Base-by-base conservation (phyloP, 1,139 yeast genomes). In the Taiozyma sp. region DNA sequence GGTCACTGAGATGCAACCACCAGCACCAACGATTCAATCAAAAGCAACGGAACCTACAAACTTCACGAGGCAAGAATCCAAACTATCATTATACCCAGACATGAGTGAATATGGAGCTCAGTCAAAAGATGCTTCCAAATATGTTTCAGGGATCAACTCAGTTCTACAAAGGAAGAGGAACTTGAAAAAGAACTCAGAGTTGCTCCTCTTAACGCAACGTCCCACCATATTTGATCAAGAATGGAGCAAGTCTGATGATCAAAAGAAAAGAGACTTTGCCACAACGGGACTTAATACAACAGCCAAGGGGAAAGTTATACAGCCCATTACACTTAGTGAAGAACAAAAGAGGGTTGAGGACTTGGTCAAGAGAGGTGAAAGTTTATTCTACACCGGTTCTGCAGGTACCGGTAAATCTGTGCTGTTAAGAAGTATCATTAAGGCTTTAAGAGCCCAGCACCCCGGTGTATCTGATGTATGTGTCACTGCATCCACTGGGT, bases 341-440 rank as follows among this genome's bases (percentile, higher is more conserved):
- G 98, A 93, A 63, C 99, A 93, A 67, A 68, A 72, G 47, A 68
- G 73, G 32, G 89, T 93, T 9, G 71, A 88, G 13, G 74, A 79
- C n/a, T 68, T 85, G 45, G 93, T 89, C 6, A 73, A 81, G 32
- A 71, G 77, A 32, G 80, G 88, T 0, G 69, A 73, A 22, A 86
- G 84, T 42, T 67, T 89, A 1, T 90, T 90, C 63, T 90, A 87
- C 62, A 90, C 97, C 0, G 98, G 98, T 42, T 88, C 97, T 42
- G 98, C 98, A 0, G 98, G 97, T 62, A 90, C 97, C 1, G 98
- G 98, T 62, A 90, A 90, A 65, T 88, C 97, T 1, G 83, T 90
- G 6, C 72, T 88, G 21, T 71, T 95, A 47, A 75, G 85, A 53
- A 78, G 85, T 29, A 76, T 93, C 42, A 91, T 93, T 49, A 77